These are phyloP conservation scores for Lactarius deliciosus DNA, from an alignment of 768 basidiomycete genomes.

Conservation along the genomic window DNA sequence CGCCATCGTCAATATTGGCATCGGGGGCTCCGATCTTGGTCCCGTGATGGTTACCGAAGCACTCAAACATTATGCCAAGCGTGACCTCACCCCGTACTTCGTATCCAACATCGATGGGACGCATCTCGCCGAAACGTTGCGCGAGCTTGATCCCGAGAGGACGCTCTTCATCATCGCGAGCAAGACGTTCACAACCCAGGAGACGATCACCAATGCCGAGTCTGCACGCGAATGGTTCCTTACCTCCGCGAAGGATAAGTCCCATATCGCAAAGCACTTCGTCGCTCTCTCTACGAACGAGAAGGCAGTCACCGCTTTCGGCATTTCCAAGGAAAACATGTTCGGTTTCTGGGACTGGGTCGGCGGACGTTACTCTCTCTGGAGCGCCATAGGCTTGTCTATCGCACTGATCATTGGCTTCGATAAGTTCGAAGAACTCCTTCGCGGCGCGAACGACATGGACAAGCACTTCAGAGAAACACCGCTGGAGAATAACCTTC, in stretches of 20 bases:
- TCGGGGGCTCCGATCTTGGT: constrained; percentile 96
- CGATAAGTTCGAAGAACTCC: constrained; percentile 87
- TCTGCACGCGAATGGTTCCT: constrained; percentile 96
- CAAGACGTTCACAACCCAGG: constrained; percentile 99
- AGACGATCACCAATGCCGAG: constrained; percentile 98
- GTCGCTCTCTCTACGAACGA: constrained; percentile 98
- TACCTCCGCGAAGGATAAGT: constrained; percentile 72
- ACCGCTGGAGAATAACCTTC: constrained; percentile 85
- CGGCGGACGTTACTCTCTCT: constrained; percentile 95
- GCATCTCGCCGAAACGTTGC: constrained; percentile 87
- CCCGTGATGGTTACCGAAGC: constrained; percentile 99
- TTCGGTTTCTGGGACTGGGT: constrained; percentile 99
- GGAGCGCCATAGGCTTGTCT: constrained; percentile 96
- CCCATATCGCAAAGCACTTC: constrained; percentile 97
- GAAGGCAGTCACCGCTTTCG: constrained; percentile 88
- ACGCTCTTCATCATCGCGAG: constrained; percentile 98
- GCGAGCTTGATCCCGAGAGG: constrained; percentile 80
- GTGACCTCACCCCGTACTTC: constrained; percentile 84
- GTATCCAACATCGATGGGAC: constrained; percentile 99
- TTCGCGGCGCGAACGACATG: constrained; percentile 95
- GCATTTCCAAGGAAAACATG: constrained; percentile 91
- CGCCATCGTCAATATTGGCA: constrained; percentile 97
- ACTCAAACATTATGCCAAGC: constrained; percentile 88
- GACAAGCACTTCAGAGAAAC: constrained; percentile 95
- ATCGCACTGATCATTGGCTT: constrained; percentile 93